Conservation (phyloP, 805 yeast genomes). For the Teunomyces panamensis region DNA sequence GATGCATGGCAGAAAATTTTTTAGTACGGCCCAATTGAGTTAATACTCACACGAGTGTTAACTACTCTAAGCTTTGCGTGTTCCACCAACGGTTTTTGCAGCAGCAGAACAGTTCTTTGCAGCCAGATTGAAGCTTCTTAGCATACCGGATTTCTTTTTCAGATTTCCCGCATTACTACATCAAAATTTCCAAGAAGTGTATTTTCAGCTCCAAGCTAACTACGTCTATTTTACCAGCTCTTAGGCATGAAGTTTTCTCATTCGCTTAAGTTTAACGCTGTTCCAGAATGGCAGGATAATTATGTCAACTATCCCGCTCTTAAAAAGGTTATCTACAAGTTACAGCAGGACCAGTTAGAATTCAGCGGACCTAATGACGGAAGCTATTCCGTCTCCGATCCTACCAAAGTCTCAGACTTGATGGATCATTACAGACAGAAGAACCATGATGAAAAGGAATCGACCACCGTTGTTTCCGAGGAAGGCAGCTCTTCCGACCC, state of each 20-base stretch:
- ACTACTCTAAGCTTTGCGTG: not conserved
- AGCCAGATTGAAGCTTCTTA: not conserved
- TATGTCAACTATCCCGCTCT: constrained; percentile 47
- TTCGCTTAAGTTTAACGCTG: constrained; percentile 50
- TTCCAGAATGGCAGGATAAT: constrained; percentile 51
- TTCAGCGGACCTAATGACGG: constrained; percentile 24
- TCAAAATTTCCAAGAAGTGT: not conserved
- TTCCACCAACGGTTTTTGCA: constrained; percentile 1
- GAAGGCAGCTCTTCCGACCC: not conserved
- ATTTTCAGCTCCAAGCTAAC: not conserved
- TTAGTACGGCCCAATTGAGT: constrained; percentile 4
- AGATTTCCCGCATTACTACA: not conserved
- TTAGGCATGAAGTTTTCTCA: constrained; percentile 48
- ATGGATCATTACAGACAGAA: constrained; percentile 11
- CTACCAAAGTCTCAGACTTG: constrained; percentile 27
- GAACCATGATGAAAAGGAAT: constrained; percentile 1
- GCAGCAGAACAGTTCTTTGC: constrained; percentile 1
- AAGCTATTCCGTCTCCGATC: constrained; percentile 14
- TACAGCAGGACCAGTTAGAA: constrained; percentile 42
- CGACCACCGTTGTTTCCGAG: not conserved
- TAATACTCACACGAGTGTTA: constrained; percentile 5
- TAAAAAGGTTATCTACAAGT: constrained; percentile 54
- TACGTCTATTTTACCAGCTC: not conserved
- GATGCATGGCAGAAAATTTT: constrained; percentile 2
- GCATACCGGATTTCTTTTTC: not conserved